Percentiles rank a stretch among this genome's conserved stretches.
These are phyloP conservation scores for Blumeriella jaapii DNA, from an alignment of 2,329 filamentous ascomycete genomes.

Conservation along the genomic window DNA sequence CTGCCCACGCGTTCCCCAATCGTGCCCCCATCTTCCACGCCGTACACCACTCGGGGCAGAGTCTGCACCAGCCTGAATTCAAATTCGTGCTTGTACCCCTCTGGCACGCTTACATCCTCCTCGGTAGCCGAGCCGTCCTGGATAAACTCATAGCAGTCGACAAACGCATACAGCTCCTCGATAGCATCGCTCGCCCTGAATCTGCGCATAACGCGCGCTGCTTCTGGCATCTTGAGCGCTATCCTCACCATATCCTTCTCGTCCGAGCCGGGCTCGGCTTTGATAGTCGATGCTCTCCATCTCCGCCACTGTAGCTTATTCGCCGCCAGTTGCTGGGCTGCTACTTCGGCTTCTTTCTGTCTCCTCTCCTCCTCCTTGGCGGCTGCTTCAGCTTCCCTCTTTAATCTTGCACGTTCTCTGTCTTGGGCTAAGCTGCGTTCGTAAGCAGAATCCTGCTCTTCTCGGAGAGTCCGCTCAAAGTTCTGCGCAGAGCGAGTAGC, in stretches of 20 bases:
- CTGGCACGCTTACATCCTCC: constrained; percentile 35
- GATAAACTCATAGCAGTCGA: constrained; percentile 73
- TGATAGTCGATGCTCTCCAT: constrained; percentile 63
- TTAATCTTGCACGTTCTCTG: constrained; percentile 67
- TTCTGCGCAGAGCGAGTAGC: constrained; percentile 69
- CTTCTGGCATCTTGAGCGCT: constrained; percentile 51
- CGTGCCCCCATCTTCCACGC: constrained; percentile 51
- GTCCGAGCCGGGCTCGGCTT: constrained; percentile 53
- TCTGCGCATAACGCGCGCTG: constrained; percentile 61
- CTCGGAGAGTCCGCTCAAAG: constrained; percentile 66
- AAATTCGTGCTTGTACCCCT: constrained; percentile 69
- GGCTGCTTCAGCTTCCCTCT: constrained; percentile 62
- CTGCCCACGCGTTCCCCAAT: constrained; percentile 65
- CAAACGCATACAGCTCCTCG: constrained; percentile 90
- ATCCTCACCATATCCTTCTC: constrained; percentile 63
- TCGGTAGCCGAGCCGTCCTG: constrained; percentile 28
- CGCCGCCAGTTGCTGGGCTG: constrained; percentile 39
- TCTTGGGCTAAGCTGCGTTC: constrained; percentile 84
- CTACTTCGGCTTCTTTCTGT: constrained; percentile 48
- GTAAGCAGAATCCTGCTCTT: constrained; percentile 87
- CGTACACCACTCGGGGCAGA: constrained; percentile 74
- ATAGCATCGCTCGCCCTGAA: constrained; percentile 60
- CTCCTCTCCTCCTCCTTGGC: constrained; percentile 56
- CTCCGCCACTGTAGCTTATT: constrained; percentile 56
- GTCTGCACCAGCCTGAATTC: constrained; percentile 75